Evolutionary conservation across 2,329 filamentous ascomycete genomes (phyloP).

Genomic region (Nemania sp.): DNA sequence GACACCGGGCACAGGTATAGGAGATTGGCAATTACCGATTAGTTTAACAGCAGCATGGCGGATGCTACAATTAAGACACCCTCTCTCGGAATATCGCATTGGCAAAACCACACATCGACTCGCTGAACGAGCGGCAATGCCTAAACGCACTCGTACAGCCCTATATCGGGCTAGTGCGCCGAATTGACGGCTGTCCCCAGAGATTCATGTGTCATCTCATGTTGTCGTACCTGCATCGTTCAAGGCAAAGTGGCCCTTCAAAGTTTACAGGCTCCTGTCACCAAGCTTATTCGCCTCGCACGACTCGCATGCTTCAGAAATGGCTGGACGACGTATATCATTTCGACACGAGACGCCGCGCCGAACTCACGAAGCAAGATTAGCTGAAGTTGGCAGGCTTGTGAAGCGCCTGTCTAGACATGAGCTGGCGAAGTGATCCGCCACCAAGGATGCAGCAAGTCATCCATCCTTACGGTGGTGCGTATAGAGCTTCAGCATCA

Average conservation of each 20-base stretch:
- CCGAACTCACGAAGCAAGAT: constrained; percentile 5
- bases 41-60: background rate
- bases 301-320: background rate
- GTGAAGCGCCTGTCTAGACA: background rate
- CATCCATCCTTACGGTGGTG: background rate
- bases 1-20: constrained; percentile 18
- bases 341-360: background rate
- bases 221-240: constrained; percentile 11
- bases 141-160: constrained; percentile 3
- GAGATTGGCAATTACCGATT: background rate
- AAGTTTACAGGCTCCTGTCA: background rate
- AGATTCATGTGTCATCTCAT: constrained; percentile 7
- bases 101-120: background rate
- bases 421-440: constrained; percentile 1
- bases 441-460: constrained; percentile 2
- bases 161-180: background rate
- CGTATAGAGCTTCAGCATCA: too few relatives aligned
- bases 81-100: constrained; percentile 12
- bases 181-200: background rate
- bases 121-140: background rate
- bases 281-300: constrained; percentile 13
- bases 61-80: constrained; percentile 1
- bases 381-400: background rate
- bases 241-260: background rate
- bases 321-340: constrained; percentile 10